Evolutionary conservation across 208 protist genomes (phyloP), one percentile per base, ranked within the genome.

Genomic region (Crithidia brevicula): DNA sequence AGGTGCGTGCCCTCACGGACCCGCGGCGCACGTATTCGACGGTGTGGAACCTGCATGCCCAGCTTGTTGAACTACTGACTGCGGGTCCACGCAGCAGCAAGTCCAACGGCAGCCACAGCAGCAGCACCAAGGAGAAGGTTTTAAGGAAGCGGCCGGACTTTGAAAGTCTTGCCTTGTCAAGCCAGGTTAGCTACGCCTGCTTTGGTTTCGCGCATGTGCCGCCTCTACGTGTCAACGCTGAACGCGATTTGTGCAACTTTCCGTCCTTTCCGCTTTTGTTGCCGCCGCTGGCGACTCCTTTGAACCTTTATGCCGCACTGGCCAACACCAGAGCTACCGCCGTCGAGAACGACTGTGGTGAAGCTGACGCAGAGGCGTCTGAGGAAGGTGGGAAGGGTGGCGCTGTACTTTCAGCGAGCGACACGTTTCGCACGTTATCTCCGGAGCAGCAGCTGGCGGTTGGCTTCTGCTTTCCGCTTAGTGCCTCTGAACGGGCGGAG

Each of bases 1-100:
- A 96, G 43, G 86, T 96, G 42, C 71, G 86, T 10, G 85, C 87
- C 20, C 59, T 96, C 22, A 94, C 91, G 4, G 34, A 81, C 36
- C 88, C 88, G 16, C 51, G 31, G 36, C 54, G 83, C 51, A 93
- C 88, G 13, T 92, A 89, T 65, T 61, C 50, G 13, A 76, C 76
- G 13, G 62, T 93, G 36, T 86, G 81, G 63, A 13, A 16, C 11
- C 62, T 92, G 23, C 88, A 94, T 40, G 34, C 54, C 4, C 50
- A 57, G 47, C 76, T 88, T 0, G 18, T 71, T n/a, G 40, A 30
- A 16, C 7, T 74, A 22, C 36, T 85, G 34, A 60, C 20, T 7
- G 9, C 38, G 3, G 8, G 25, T 6, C 60, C 15, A 0, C 9
- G 28, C 4, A 20, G 31, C 20, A 34, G 20, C 50, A 4, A 3